These are phyloP conservation scores for Psilocybe subaeruginosa DNA, from an alignment of 768 basidiomycete species.

Conservation along the genomic window DNA sequence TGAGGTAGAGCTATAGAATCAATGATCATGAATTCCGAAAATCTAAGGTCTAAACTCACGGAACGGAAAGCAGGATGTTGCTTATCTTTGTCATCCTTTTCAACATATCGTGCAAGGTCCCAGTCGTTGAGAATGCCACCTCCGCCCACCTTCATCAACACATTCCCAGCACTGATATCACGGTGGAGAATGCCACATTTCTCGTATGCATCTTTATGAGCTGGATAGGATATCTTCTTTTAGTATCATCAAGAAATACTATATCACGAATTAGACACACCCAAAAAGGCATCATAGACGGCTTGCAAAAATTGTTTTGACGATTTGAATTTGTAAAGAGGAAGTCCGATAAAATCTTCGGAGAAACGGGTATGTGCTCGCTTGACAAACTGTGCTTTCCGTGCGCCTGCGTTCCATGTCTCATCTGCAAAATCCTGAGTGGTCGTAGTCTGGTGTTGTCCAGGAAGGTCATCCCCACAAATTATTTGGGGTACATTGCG, in stretches of 20 bases:
- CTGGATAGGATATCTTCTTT: slow-evolving; percentile 3
- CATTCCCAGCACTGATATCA: slow-evolving; percentile 30
- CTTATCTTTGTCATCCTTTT: background rate
- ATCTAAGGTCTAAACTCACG: too few relatives aligned
- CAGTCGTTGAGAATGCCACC: slow-evolving; percentile 28
- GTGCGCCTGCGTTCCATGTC: slow-evolving; percentile 17
- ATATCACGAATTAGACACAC: slow-evolving; percentile 8
- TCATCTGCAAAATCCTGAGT: slow-evolving; percentile 10
- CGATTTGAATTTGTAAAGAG: slow-evolving; percentile 12
- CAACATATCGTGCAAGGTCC: slow-evolving; percentile 20
- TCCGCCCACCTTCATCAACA: slow-evolving; percentile 15
- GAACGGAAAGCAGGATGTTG: slow-evolving; percentile 12
- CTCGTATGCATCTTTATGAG: slow-evolving; percentile 22
- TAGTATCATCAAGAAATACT: background rate
- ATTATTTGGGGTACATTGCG: slow-evolving; percentile 27
- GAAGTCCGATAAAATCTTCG: slow-evolving; percentile 18
- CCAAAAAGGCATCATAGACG: slow-evolving; percentile 25
- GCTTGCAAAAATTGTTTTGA: slow-evolving; percentile 23
- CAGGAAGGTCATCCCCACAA: slow-evolving; percentile 31
- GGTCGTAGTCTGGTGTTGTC: slow-evolving; percentile 12
- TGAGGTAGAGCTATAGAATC: background rate
- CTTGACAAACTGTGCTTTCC: background rate
- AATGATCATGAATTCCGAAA: background rate
- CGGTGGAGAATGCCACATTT: slow-evolving; percentile 24
- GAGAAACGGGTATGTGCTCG: slow-evolving; percentile 26